A percentile compares a stretch with the other conserved stretches of the same genome.
phyloP scores from a whole-genome alignment of 306 rosid genomes.

The Albizia julibrissin region DNA sequence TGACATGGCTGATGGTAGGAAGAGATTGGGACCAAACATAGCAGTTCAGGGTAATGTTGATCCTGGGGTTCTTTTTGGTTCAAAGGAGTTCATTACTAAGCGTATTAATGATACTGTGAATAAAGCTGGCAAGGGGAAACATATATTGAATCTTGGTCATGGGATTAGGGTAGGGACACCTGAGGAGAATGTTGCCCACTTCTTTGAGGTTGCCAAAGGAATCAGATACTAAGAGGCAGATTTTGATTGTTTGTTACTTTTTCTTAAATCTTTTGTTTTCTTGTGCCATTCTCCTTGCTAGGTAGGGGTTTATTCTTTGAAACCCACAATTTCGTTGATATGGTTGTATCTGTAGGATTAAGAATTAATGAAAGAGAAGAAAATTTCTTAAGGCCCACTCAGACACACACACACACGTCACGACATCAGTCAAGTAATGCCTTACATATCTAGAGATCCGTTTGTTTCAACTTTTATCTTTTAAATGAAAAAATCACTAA shows the following conservation, averaged over 20 bases:
- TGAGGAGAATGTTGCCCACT: slow-evolving; percentile 78
- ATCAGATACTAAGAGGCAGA: slow-evolving; percentile 58
- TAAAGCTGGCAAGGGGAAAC: slow-evolving; percentile 84
- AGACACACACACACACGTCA: too few relatives aligned
- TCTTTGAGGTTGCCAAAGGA: slow-evolving; percentile 93
- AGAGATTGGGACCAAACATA: slow-evolving; percentile 69
- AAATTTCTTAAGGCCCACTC: background rate
- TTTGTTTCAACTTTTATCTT: background rate
- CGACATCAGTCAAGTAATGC: background rate
- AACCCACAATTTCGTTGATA: background rate
- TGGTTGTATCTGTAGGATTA: background rate
- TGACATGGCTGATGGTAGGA: slow-evolving; percentile 96
- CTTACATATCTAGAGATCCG: background rate
- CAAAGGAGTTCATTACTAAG: slow-evolving; percentile 79
- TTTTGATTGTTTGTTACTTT: background rate
- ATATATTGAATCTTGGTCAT: slow-evolving; percentile 71
- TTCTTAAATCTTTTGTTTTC: slow-evolving; percentile 14
- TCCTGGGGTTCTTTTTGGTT: slow-evolving; percentile 96
- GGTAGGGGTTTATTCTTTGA: background rate
- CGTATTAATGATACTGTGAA: slow-evolving; percentile 82
- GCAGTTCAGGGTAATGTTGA: slow-evolving; percentile 98
- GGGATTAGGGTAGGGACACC: slow-evolving; percentile 54
- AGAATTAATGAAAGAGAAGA: background rate
- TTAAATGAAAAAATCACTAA: background rate
- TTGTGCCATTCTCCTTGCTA: background rate